Conservation (phyloP, 148 eudicot species). For the Fagopyrum tataricum region DNA sequence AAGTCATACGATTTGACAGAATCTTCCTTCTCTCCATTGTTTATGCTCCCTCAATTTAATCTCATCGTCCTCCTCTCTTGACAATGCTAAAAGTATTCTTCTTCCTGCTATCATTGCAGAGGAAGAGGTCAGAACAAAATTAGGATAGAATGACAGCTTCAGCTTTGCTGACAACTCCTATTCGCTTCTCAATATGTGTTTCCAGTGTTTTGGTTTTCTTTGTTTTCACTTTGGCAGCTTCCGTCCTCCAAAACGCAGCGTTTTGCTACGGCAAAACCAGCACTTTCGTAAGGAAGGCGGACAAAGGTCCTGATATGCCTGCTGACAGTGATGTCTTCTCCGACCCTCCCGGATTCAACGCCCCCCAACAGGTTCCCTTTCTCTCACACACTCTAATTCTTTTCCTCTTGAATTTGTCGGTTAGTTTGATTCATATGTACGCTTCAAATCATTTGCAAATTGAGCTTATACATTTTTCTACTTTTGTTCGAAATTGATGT, state of each 20-base stretch:
- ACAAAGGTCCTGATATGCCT: conserved; percentile 33
- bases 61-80: background rate
- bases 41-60: background rate
- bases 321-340: conserved; percentile 32
- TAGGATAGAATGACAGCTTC: conserved; percentile 3
- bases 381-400: too few species aligned
- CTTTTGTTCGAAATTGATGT: background rate
- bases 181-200: background rate
- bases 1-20: too few species aligned
- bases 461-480: background rate
- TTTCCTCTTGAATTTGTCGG: background rate
- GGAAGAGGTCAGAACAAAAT: background rate
- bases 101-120: background rate
- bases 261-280: conserved; percentile 17
- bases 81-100: background rate
- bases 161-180: background rate
- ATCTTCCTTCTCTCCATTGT: background rate
- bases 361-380: conserved; percentile 41
- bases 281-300: conserved; percentile 11
- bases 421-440: background rate
- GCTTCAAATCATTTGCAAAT: background rate
- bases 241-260: conserved; percentile 10
- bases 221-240: background rate
- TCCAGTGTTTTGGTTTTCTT: background rate
- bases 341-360: conserved; percentile 38